Base-by-base conservation (phyloP, 2,329 filamentous ascomycete genomes). In the Colletotrichum magnum region DNA sequence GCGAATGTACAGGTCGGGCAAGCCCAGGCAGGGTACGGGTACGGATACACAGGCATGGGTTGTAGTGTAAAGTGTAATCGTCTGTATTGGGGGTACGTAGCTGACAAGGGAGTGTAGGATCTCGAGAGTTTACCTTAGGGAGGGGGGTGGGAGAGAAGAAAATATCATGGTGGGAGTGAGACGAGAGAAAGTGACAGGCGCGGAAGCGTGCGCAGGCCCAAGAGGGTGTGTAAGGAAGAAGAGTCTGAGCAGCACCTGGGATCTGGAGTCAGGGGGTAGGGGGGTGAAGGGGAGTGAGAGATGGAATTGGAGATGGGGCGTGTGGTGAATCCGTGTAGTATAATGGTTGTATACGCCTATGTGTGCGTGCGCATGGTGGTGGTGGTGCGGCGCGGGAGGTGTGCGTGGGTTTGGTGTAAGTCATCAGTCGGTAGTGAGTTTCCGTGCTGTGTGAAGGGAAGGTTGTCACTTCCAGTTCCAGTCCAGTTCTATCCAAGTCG, bases 371-470 rank as follows among this genome's bases (percentile, higher is more conserved):
- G 41, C 15, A 45, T 51, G 57, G 57, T 66, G 70, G 64, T 47
- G 43, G 59, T 32, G 58, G 50, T 72, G 64, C 41, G 70, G 64
- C 26, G 69, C 71, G 68, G 68, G 70, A 63, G 73, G 75, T 67
- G 58, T 72, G 73, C 54, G 71, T 69, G 41, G 43, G 50, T 60
- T 51, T 57, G 24, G 60, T 68, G 53, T 64, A 68, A 64, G 60
- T 68, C 53, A 50, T 64, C 53, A 54, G 60, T 64, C 59, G 41
- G 43, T 47, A 63, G 60, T 56, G 51, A 63, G 60, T 61, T 53
- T 28, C 36, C n/a, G 48, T 64, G 21, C 15, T 10, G n/a, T 39
- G 50, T 58, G 58, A 43, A 62, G 48, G 54, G 61, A 65, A 65
- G 66, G 54, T 56, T 60, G 66, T 56, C 66, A 69, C 43, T 52